phyloP scores from a whole-genome alignment of 2,329 filamentous ascomycete species.

The Colletotrichum agaves region DNA sequence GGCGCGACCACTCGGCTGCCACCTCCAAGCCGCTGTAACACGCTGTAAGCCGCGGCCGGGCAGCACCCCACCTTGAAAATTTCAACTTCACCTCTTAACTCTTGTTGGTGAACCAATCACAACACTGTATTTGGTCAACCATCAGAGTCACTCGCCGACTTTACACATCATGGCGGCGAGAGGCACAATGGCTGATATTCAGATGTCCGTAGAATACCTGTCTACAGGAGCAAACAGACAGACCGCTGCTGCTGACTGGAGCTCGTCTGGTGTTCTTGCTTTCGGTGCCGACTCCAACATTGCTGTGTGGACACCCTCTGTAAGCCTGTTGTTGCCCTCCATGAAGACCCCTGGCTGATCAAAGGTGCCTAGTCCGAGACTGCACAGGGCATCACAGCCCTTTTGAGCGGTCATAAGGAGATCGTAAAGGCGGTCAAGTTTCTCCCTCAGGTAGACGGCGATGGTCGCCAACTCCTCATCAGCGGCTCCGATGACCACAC shows the following conservation, averaged over 20 bases:
- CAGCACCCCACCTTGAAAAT: conserved; percentile 34
- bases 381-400: conserved; percentile 66
- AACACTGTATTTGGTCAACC: conserved; percentile 45
- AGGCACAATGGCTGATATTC: conserved; percentile 40
- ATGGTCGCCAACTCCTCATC: conserved; percentile 69
- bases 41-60: conserved; percentile 33
- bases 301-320: conserved; percentile 81
- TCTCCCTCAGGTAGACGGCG: conserved; percentile 61
- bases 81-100: conserved; percentile 37
- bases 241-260: conserved; percentile 91
- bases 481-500: conserved; percentile 86
- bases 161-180: conserved; percentile 5
- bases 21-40: conserved; percentile 4
- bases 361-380: conserved; percentile 24
- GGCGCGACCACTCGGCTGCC: conserved; percentile 15
- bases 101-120: conserved; percentile 49
- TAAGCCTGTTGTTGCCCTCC: conserved; percentile 6
- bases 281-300: conserved; percentile 92
- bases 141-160: conserved; percentile 45
- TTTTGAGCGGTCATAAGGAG: conserved; percentile 82
- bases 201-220: conserved; percentile 62
- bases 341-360: neutral
- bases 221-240: conserved; percentile 91
- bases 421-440: conserved; percentile 88
- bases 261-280: conserved; percentile 76